A percentile compares a stretch with the other conserved stretches of the same genome.
phyloP scores from a whole-genome alignment of 352 stramenopile species.

The Phytophthora nicotianae region DNA sequence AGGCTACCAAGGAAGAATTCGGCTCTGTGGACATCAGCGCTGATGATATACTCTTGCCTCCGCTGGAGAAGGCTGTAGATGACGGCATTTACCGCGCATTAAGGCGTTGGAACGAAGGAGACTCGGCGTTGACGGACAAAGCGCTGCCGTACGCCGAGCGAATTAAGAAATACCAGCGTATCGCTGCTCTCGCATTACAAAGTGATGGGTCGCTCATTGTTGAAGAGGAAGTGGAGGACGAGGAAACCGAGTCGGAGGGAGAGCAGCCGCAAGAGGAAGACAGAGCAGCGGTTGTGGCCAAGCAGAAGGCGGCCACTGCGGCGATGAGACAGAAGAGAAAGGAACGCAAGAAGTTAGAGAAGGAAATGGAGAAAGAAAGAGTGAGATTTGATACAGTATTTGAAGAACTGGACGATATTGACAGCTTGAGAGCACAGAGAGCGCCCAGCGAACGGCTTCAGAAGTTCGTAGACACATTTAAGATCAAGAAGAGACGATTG shows the following conservation, averaged over 20 bases:
- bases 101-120: constrained; percentile 62
- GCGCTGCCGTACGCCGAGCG: constrained; percentile 62
- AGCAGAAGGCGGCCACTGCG: constrained; percentile 21
- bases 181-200: constrained; percentile 59
- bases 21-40: constrained; percentile 56
- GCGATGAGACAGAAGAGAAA: constrained; percentile 22
- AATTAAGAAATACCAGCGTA: constrained; percentile 61
- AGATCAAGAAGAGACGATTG: constrained; percentile 52
- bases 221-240: constrained; percentile 21
- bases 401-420: constrained; percentile 44
- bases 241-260: constrained; percentile 14
- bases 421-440: constrained; percentile 45
- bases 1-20: constrained; percentile 5
- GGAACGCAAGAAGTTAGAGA: constrained; percentile 31
- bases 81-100: constrained; percentile 59
- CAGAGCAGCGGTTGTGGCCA: constrained; percentile 29
- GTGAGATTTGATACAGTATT: constrained; percentile 38
- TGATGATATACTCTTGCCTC: constrained; percentile 50
- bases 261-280: constrained; percentile 12
- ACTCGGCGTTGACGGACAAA: constrained; percentile 51
- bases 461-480: constrained; percentile 56
- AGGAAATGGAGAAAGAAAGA: constrained; percentile 36
- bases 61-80: constrained; percentile 67
- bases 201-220: constrained; percentile 25
- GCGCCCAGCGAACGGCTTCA: constrained; percentile 52